Conservation (phyloP, 306 rosid genomes). For the Gastrolobium villosum region DNA sequence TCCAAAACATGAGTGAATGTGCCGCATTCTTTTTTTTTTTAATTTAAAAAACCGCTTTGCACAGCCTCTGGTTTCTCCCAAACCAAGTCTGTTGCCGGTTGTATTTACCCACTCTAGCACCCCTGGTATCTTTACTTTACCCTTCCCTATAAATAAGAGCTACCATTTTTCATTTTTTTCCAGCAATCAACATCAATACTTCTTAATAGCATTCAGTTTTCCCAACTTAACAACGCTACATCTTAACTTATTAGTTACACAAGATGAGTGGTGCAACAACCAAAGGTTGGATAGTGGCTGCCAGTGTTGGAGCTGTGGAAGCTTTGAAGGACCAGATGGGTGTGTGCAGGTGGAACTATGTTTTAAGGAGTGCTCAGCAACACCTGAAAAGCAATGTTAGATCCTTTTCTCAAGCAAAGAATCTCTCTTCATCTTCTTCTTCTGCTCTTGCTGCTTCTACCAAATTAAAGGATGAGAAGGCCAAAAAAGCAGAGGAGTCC, state of each 20-base stretch:
- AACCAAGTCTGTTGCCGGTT: neutral
- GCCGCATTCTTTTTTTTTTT: neutral
- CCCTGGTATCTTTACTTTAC: neutral
- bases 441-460: slow-evolving; percentile 17
- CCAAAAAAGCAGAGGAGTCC: slow-evolving; percentile 74
- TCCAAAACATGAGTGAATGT: no score
- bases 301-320: slow-evolving; percentile 53
- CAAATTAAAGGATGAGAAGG: slow-evolving; percentile 52
- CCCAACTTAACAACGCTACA: no score
- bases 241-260: neutral
- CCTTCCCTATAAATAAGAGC: neutral
- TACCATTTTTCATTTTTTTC: neutral
- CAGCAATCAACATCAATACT: neutral
- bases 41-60: neutral
- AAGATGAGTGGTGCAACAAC: slow-evolving; percentile 43
- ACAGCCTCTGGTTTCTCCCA: slow-evolving; percentile 17
- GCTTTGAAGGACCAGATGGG: slow-evolving; percentile 64
- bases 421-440: slow-evolving; percentile 53
- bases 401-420: slow-evolving; percentile 52
- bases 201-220: neutral
- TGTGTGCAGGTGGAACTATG: slow-evolving; percentile 59
- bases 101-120: neutral
- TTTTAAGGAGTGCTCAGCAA: slow-evolving; percentile 50
- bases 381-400: slow-evolving; percentile 52
- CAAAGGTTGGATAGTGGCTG: slow-evolving; percentile 49